Conservation (phyloP, 805 yeast genomes). For the Saccharomycopsis sp. region DNA sequence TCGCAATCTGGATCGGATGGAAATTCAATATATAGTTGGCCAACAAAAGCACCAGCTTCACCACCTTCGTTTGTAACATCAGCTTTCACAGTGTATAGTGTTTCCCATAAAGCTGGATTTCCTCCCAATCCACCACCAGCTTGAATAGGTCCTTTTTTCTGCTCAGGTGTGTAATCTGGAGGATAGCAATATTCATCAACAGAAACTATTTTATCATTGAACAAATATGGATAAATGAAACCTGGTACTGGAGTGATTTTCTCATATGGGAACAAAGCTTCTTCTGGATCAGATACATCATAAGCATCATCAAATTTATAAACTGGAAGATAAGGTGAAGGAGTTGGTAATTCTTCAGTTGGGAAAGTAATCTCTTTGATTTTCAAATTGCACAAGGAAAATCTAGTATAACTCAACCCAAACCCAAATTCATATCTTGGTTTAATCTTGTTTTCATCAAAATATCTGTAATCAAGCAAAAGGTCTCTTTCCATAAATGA, state of each 20-base stretch:
- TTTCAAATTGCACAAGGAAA: constrained; percentile 28
- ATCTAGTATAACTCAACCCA: constrained; percentile 18
- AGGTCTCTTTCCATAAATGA: constrained; percentile 24
- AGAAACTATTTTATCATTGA: constrained; percentile 20
- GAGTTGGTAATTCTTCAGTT: constrained; percentile 23
- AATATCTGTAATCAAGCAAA: constrained; percentile 47
- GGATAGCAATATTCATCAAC: constrained; percentile 31
- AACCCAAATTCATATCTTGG: constrained; percentile 46
- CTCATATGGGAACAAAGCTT: constrained; percentile 40
- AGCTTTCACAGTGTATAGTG: constrained; percentile 37
- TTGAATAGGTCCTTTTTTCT: constrained; percentile 24
- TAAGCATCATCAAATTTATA: constrained; percentile 36
- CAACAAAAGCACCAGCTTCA: constrained; percentile 38
- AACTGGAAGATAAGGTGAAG: constrained; percentile 31
- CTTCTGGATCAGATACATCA: constrained; percentile 42
- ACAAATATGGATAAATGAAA: constrained; percentile 44
- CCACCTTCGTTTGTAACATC: constrained; percentile 41
- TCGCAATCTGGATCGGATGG: constrained; percentile 32
- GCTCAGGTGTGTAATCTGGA: constrained; percentile 29
- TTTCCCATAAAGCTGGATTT: constrained; percentile 51
- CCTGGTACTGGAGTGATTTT: constrained; percentile 47
- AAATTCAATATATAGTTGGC: constrained; percentile 45
- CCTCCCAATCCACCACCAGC: constrained; percentile 49
- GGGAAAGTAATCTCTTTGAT: constrained; percentile 33
- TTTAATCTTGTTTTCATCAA: constrained; percentile 45